Conservation (phyloP, 441 rosid species). For the Gossypium lobatum region DNA sequence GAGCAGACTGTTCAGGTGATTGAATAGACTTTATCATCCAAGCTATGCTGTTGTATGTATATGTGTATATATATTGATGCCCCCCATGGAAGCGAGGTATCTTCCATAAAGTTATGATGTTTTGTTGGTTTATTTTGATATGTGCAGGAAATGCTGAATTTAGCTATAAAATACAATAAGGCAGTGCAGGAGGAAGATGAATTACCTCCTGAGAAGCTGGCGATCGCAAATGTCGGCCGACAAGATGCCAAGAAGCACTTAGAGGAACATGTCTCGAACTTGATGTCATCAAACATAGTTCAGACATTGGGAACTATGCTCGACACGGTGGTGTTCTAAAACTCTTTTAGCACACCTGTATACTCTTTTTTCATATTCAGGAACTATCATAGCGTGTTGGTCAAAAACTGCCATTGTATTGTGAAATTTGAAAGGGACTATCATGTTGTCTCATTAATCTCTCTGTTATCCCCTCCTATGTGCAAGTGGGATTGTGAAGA, state of each 20-base stretch:
- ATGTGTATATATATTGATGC: background rate
- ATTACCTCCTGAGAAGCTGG: constrained; percentile 85
- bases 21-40: background rate
- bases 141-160: constrained; percentile 79
- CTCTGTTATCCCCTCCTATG: background rate
- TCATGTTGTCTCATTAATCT: background rate
- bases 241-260: constrained; percentile 98
- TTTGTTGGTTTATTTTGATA: background rate
- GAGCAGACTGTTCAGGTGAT: constrained; percentile 93
- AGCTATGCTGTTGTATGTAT: background rate
- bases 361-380: background rate
- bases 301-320: constrained; percentile 97
- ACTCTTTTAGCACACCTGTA: background rate
- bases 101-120: background rate
- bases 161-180: constrained; percentile 87
- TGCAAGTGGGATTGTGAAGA: too few relatives aligned
- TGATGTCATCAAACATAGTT: constrained; percentile 94
- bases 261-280: constrained; percentile 85
- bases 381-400: background rate
- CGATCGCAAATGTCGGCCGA: constrained; percentile 93
- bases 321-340: constrained; percentile 83
- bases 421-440: background rate
- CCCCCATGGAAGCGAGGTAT: background rate
- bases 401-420: background rate
- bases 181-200: constrained; percentile 96